Conservation (phyloP, 441 rosid species). For the Geranium incanum region DNA sequence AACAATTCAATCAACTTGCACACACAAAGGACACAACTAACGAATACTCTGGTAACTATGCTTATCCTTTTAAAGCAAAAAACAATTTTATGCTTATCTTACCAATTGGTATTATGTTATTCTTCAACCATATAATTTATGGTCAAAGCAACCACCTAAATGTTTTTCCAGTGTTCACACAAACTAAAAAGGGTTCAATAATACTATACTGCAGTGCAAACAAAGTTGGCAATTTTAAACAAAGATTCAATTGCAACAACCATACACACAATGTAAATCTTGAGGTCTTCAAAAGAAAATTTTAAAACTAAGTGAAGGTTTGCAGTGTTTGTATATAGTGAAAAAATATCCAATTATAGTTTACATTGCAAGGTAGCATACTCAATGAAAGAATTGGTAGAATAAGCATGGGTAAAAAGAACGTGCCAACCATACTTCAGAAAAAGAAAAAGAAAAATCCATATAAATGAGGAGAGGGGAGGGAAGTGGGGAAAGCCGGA, state of each 20-base stretch:
- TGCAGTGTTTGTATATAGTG: not conserved
- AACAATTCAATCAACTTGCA: conserved; percentile 20
- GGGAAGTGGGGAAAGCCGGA: not conserved
- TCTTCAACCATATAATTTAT: not conserved
- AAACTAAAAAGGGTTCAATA: not conserved
- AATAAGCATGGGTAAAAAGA: too few species aligned
- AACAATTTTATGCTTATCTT: not conserved
- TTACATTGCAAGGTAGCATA: not conserved
- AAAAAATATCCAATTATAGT: not conserved
- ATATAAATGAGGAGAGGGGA: too few species aligned
- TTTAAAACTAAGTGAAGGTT: not conserved
- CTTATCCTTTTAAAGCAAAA: not conserved
- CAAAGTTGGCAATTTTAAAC: not conserved
- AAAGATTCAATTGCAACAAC: not conserved
- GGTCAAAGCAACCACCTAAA: not conserved
- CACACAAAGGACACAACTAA: conserved; percentile 8
- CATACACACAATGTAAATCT: not conserved
- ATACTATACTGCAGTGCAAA: not conserved
- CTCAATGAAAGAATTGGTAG: too few species aligned
- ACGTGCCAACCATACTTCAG: too few species aligned
- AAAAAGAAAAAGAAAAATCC: too few species aligned
- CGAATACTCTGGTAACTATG: not conserved
- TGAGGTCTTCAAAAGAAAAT: not conserved
- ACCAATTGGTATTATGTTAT: not conserved
- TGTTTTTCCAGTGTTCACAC: not conserved